A percentile compares a stretch with the other conserved stretches of the same genome.
Conservation (phyloP, 345 rosid genomes). For the Eucalyptus sp. region DNA sequence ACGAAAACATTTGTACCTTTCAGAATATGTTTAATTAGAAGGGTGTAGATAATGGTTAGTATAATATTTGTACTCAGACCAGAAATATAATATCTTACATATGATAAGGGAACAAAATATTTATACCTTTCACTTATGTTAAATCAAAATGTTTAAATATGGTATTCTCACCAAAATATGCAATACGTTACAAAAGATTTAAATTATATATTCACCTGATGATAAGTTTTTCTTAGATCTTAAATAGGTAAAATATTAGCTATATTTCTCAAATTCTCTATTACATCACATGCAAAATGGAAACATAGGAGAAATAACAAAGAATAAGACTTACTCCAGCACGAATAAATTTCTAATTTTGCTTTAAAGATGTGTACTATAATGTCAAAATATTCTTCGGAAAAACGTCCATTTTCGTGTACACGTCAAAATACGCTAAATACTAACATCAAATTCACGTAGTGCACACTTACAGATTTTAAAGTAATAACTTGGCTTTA, state of each 20-base stretch:
- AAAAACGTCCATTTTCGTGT: background rate
- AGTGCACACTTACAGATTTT: fast-evolving
- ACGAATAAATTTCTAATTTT: background rate
- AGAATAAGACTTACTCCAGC: background rate
- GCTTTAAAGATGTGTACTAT: background rate
- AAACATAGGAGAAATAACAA: background rate
- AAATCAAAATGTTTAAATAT: background rate
- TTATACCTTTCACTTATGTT: too few species aligned
- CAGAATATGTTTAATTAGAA: background rate
- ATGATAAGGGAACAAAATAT: too few species aligned
- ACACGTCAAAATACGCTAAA: background rate
- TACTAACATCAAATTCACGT: background rate
- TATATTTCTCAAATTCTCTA: background rate
- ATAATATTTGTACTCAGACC: background rate
- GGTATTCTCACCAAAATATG: background rate
- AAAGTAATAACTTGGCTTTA: background rate
- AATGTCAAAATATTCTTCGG: background rate
- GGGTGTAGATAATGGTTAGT: background rate
- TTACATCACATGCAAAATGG: background rate
- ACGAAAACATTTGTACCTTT: background rate
- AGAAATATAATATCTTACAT: too few species aligned
- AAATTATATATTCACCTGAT: background rate
- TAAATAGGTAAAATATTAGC: background rate
- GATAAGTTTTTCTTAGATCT: background rate
- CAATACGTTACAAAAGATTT: background rate